Percentiles rank a stretch among this genome's conserved stretches.
These are phyloP conservation scores for Boletus edulis DNA, from an alignment of 768 basidiomycete genomes.

Conservation along the genomic window DNA sequence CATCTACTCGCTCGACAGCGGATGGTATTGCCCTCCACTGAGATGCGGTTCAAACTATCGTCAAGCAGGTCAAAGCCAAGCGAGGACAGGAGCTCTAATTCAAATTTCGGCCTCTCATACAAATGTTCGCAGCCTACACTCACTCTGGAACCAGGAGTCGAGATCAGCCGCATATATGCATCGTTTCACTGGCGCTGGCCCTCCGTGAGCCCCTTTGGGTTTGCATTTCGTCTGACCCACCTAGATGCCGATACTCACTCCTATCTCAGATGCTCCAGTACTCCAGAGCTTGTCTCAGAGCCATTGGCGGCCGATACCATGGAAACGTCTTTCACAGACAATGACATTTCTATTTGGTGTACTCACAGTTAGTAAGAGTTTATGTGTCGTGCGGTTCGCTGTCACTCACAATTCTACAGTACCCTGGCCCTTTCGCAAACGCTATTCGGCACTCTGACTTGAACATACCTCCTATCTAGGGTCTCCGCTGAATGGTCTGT, in stretches of 20 bases:
- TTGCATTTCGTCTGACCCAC: background rate
- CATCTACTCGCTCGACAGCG: background rate
- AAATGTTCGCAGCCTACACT: background rate
- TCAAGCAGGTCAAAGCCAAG: background rate
- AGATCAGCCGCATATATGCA: slow-evolving; percentile 1
- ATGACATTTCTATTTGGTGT: background rate
- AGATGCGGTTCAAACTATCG: background rate
- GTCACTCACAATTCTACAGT: too few species aligned
- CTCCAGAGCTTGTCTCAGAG: background rate
- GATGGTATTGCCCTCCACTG: background rate
- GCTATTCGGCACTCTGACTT: background rate
- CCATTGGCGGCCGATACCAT: background rate
- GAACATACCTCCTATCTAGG: background rate
- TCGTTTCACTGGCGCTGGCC: background rate
- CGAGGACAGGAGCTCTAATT: background rate
- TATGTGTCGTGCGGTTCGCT: background rate
- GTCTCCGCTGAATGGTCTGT: background rate
- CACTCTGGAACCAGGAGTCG: background rate
- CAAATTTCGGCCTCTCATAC: background rate
- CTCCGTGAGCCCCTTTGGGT: background rate
- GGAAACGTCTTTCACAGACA: background rate
- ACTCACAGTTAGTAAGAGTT: background rate
- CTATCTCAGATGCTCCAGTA: background rate
- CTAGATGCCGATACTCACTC: background rate
- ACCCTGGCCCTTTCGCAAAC: background rate